Base-by-base conservation (phyloP, 345 rosid genomes). In the Gossypium arboreum region DNA sequence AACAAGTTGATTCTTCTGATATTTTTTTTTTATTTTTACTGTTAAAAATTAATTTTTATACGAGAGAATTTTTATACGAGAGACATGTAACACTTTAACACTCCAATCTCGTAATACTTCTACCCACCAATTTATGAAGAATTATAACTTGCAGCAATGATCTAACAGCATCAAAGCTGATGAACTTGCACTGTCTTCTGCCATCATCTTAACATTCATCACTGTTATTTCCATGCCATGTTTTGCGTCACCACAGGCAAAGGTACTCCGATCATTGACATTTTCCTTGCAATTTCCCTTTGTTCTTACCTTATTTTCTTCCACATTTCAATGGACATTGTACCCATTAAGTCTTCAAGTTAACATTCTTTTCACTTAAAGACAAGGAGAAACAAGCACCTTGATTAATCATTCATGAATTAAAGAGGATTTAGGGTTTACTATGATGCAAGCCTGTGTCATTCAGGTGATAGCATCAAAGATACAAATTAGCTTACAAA, bases 1-100 rank as follows among this genome's bases (percentile, higher is more conserved):
- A 34, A 0, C 0, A 34, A 34, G 0, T 0, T 34, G 1, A 34
- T 34, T 7, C 0, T 34, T 34, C 1, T 34, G 0, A 34, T 1
- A 34, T 34, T 4, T 34, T 34, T 29, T 34, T 4, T 34, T 34
- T 4, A 34, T 34, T 34, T 34, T 1, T 34, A 34, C 7, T 0
- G 0, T 5, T 5, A 34, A 34, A 34, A 34, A 5, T 0, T 34
- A 29, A 29, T 3, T 0, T 29, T 0, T 29, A 29, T 29, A 29
- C 0, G 6, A 29, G 1, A 29, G 4, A 29, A 29, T 3, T 0
- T 29, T 0, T 29, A 29, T 29, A 29, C 0, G 6, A 29, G 1
- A 29, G 4, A 29, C 39, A 0, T 0, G 1, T 4, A 29, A 29
- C 39, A 29, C 39, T 4, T 3, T 34, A 27, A 27, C 3, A 27